Evolutionary conservation across 2,329 filamentous ascomycete genomes (phyloP), one percentile per base, ranked within the genome.

Genomic region (Albophoma yamanashiensis): DNA sequence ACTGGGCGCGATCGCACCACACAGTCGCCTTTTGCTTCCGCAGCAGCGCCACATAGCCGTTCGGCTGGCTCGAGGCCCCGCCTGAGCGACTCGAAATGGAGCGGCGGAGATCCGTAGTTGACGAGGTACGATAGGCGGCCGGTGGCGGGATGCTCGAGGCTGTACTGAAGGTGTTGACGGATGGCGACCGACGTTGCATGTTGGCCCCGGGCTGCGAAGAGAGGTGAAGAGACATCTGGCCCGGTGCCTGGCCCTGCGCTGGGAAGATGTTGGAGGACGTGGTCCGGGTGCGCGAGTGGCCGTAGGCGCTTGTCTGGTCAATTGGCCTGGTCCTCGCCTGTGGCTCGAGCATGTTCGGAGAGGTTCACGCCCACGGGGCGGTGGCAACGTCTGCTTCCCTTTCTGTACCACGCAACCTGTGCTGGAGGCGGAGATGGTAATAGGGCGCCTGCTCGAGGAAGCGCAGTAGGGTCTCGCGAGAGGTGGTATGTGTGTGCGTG

Each of bases 1-100:
- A 87, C 73, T 99, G 94, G 12, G 93, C 84, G 59, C 92, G 88
- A 71, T 97, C 94, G 77, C 92, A 97, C 94, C 94, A 99, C 5
- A 99, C 94, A 0, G 94, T 99, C 39, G 92, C 94, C 73, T 97
- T 97, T 75, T 99, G 94, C 73, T 92, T 93, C 63, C 94, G 86
- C 76, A 99, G 88, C n/a, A 97, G 82, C 42, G 94, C 92, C 58
- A 99, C 94, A 74, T 99, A 99, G 64, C 91, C 87, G n/a, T 82
- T 82, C 1, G 88, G 76, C 63, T 83, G 82, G 20, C 78, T 78
- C 59, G 78, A 67, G 31, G 73, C 70, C 55, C 78, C 78, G 63
- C 82, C 83, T 27, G 91, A 95, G 67, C 91, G 86, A 58, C 89
- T 89, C 4, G 91, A 96, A 38, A 87, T 90, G 36, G 91, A 95